phyloP scores from a whole-genome alignment of 2,329 filamentous ascomycete species.

The Cryoendolithus antarcticus region DNA sequence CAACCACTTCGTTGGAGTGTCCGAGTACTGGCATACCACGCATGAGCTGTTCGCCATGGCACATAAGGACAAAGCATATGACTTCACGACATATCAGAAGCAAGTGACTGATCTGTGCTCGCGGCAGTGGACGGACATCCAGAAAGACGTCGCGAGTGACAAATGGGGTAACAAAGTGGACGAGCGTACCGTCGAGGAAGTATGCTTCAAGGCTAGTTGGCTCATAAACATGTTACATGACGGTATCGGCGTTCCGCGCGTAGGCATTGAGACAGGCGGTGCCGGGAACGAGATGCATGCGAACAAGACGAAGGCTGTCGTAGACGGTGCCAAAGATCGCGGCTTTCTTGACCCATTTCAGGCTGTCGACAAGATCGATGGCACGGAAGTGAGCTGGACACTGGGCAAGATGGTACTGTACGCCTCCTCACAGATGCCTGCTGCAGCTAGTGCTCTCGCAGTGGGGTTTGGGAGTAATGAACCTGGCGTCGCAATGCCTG shows the following conservation, averaged over 20 bases:
- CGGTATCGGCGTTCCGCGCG: constrained; percentile 81
- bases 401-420: constrained; percentile 94
- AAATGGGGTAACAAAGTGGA: constrained; percentile 67
- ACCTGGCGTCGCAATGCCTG: constrained; percentile 31
- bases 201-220: constrained; percentile 98
- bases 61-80: constrained; percentile 68
- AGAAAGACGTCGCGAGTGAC: constrained; percentile 49
- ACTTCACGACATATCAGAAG: constrained; percentile 78
- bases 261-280: constrained; percentile 53
- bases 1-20: constrained; percentile 95
- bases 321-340: constrained; percentile 57
- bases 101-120: constrained; percentile 77
- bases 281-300: constrained; percentile 39
- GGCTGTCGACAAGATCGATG: constrained; percentile 82
- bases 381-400: constrained; percentile 92
- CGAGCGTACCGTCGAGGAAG: constrained; percentile 62
- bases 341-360: constrained; percentile 79
- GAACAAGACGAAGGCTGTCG: constrained; percentile 61
- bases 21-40: constrained; percentile 97
- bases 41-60: constrained; percentile 80
- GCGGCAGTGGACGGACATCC: constrained; percentile 68
- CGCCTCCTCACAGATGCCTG: constrained; percentile 74
- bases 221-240: constrained; percentile 93
- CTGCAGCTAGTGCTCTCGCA: constrained; percentile 46
- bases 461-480: constrained; percentile 91